phyloP scores from a whole-genome alignment of 441 rosid species.

The Theobroma grandiflorum region DNA sequence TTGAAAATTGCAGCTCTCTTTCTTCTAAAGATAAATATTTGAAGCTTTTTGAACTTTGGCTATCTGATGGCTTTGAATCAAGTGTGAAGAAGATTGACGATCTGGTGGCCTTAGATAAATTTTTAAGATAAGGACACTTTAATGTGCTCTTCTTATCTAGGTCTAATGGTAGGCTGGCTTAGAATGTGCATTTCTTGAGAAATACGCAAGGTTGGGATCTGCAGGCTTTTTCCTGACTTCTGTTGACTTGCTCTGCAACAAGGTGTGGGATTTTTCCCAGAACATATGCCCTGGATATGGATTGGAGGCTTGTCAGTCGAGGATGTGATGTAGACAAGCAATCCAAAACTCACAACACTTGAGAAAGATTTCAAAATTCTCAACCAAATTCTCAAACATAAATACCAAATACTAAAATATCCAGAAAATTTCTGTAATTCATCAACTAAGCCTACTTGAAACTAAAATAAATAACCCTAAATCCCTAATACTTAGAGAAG shows the following conservation, averaged over 20 bases:
- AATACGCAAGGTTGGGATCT: neutral
- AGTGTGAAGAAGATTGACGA: neutral
- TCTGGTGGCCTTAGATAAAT: neutral
- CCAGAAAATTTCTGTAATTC: too few species aligned
- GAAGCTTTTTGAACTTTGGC: neutral
- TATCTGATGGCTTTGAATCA: neutral
- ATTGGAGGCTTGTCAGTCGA: neutral
- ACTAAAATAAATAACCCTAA: too few species aligned
- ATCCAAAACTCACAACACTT: too few species aligned
- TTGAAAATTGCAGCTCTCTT: neutral
- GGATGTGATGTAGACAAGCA: too few species aligned
- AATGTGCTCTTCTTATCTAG: neutral
- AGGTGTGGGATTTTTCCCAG: neutral
- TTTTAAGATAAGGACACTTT: neutral
- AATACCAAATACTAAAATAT: too few species aligned
- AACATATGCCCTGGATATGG: neutral
- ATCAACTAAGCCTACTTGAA: too few species aligned
- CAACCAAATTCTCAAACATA: too few species aligned
- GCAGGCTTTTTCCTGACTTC: neutral
- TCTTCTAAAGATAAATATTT: neutral
- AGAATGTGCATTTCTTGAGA: neutral
- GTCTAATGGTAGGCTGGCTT: slow-evolving; percentile 3
- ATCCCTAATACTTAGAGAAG: too few species aligned
- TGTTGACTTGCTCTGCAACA: neutral
- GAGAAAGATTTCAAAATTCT: too few species aligned